Base-by-base conservation (phyloP, 495 filamentous ascomycete genomes). In the Neurospora sp. region DNA sequence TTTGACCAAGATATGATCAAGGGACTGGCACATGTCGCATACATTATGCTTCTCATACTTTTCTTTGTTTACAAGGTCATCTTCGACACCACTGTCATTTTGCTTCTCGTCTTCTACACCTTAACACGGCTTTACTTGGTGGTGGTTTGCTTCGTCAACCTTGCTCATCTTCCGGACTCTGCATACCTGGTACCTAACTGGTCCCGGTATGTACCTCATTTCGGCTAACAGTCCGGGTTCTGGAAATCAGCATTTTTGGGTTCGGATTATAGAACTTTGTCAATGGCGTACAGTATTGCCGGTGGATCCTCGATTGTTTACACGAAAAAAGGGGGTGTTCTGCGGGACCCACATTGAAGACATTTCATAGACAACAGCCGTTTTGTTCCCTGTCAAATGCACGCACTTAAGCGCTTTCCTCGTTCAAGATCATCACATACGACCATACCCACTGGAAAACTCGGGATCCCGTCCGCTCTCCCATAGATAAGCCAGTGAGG, bases 381-480 rank as follows among this genome's bases (percentile, higher is more conserved):
- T 20, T 46, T 20, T 46, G 18, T 18, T 46, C 2, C 18, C 42
- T 2, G 42, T 46, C 20, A 59, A 27, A 22, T 14, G 22, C 22
- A 27, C 11, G 14, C 5, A 31, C 48, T 27, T 59, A 8, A 59
- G 22, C 48, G 4, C 11, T 14, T 27, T 31, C 22, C 3, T 14
- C 1, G 48, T 5, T 12, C 5, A 59, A 0, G 0, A 31, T 0
- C 2, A 59, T 1, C 48, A 59, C 48, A 59, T 59, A 59, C 48
- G 48, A 59, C 48, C 48, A 59, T 59, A 59, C 48, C 48, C 48
- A 59, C 48, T 59, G 48, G 83, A 84, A 71, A 80, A 81, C 76
- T 81, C 82, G 84, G 83, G 80, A 83, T 83, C 83, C 84, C 84
- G 84, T 86, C 83, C 83, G 84, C 82, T 85, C 84, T 83, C 79